Evolutionary conservation across 2,329 filamentous ascomycete species (phyloP), one percentile per base, ranked within the genome.

Genomic region (Penicillium sumatraense): DNA sequence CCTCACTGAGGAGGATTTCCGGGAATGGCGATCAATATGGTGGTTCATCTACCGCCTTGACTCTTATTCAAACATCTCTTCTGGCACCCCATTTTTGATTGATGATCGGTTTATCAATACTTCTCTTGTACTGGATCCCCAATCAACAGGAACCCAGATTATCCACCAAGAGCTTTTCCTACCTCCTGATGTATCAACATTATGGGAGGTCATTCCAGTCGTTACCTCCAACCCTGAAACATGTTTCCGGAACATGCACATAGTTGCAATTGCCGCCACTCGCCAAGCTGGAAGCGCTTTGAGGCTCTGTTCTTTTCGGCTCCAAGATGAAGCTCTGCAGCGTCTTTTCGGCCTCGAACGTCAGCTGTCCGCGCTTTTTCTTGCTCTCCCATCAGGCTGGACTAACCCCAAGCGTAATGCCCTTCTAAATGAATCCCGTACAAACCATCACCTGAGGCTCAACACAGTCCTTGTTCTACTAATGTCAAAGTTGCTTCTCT

Each of bases 41-140:
- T 75, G 72, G 72, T 71, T 66, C 52, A 63, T 75, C 29, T 75
- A 72, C 54, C 66, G 68, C 23, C 61, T 75, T 2, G 73, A 75
- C 49, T 64, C 68, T 1, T 75, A 75, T 51, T 69, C 71, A 10
- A 75, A 75, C 50, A 67, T 72, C 2, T 57, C 69, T 6, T 63
- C 65, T 0, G 67, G 56, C 2, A 61, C 53, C 20, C 58, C 58
- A n/a, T 56, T 49, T 42, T 20, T 54, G n/a, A 54, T 61, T 45
- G 58, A 61, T 10, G 50, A 54, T 11, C 23, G 21, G 1, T 14
- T 54, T 11, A 53, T 58, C 2, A 47, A 51, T 8, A 56, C 56
- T 29, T 52, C 35, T 18, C n/a, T 38, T 3, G 16, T 38, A 5
- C 35, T 18, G 13, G 35, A 38, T 44, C 18, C 21, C 42, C 26